Evolutionary conservation across 2,329 filamentous ascomycete species (phyloP), one percentile per base, ranked within the genome.

Genomic region (Epichloe baconii): DNA sequence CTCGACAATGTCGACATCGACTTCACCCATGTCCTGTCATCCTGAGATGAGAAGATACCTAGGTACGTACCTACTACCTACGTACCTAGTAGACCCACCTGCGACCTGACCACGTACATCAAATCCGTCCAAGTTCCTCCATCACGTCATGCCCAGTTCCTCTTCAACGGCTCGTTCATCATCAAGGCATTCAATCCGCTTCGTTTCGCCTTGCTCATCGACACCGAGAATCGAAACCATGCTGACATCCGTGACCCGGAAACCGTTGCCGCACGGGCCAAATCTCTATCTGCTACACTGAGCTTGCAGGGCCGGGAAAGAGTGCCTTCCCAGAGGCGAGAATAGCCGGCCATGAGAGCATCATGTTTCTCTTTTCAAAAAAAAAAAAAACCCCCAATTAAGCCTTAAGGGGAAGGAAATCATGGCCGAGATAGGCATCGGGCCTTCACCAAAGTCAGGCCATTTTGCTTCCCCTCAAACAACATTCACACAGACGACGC

Each of bases 391-490:
- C 0, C 1, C 15, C 1, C 15, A n/a, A 3, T 23, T 14, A 11
- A 4, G 15, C 31, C 21, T 31, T 17, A 15, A 10, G 40, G 19
- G 19, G 21, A 17, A n/a, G 4, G 8, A 11, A 31, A 11, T 31
- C 26, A 31, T 31, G 26, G 42, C n/a, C 34, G 42, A 23, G 35
- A 35, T 21, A n/a, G 14, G 46, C 46, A 44, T 54, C 52, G 52
- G 52, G 50, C 47, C 50, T 54, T 52, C 47, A 40, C 49, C 43
- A 52, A 54, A 42, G 47, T 52, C 52, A 52, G 44, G 47, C 49
- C 52, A 52, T 50, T 47, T 31, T 34, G 12, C 35, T 47, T 50
- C 36, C 21, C 19, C 42, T 35, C 47, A 49, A 52, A 47, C 44
- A 41, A 38, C 34, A 44, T 49, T 12, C 17, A 52, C 43, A 45